Conservation (phyloP, 306 rosid genomes). For the Ammopiptanthus mongolicus region DNA sequence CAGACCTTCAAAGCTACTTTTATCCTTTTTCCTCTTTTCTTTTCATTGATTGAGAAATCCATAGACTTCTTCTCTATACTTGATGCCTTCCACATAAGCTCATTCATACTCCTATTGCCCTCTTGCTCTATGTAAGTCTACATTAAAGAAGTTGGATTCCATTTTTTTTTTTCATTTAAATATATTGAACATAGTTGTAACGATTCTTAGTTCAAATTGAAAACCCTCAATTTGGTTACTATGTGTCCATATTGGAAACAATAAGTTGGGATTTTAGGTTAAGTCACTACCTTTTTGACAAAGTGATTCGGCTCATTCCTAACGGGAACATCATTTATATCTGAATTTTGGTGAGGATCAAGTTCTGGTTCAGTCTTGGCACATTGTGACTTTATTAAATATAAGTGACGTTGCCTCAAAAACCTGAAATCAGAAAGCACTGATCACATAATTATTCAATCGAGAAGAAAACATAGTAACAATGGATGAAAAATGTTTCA, state of each 20-base stretch:
- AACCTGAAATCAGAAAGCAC: slow-evolving; percentile 37
- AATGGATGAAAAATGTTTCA: background rate
- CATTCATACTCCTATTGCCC: background rate
- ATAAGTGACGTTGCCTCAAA: slow-evolving; percentile 38
- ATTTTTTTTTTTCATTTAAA: background rate
- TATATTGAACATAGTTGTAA: background rate
- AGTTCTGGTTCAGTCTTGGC: slow-evolving; percentile 18
- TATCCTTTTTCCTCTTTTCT: slow-evolving; percentile 35
- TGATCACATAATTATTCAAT: background rate
- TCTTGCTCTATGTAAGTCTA: slow-evolving; percentile 9
- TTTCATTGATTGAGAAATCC: slow-evolving; percentile 4
- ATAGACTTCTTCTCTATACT: slow-evolving; percentile 30
- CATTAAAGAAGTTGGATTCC: background rate
- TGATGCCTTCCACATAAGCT: slow-evolving; percentile 9
- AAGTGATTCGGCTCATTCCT: slow-evolving; percentile 10
- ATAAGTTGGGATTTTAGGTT: background rate
- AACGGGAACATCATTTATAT: background rate
- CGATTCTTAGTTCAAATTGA: background rate
- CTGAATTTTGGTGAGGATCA: slow-evolving; percentile 6
- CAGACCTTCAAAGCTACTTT: slow-evolving; percentile 32
- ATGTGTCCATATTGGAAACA: background rate
- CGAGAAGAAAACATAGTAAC: background rate
- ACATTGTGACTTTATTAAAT: slow-evolving; percentile 27
- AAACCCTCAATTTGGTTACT: background rate
- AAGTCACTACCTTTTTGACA: slow-evolving; percentile 23